A percentile compares a stretch with the other conserved stretches of the same genome.
Conservation (phyloP, 352 stramenopile genomes). For the Phytopythium kandeliae region DNA sequence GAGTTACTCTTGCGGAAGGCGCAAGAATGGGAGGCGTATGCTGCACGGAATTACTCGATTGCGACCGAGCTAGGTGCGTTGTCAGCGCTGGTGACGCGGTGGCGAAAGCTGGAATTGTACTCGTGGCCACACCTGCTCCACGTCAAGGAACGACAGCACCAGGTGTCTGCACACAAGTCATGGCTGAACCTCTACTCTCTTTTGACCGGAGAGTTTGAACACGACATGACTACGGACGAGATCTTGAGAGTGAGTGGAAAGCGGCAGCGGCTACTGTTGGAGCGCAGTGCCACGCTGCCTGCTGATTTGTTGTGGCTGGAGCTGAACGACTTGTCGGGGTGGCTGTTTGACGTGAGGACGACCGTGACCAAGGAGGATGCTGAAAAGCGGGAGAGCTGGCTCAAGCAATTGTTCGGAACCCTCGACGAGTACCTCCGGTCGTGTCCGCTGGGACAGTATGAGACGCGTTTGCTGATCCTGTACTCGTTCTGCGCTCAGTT, state of each 20-base stretch:
- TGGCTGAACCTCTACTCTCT: slow-evolving; percentile 89
- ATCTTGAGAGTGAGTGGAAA: no score
- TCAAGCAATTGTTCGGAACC: slow-evolving; percentile 80
- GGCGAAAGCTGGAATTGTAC: slow-evolving; percentile 97
- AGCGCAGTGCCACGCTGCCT: background rate
- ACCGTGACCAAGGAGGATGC: background rate
- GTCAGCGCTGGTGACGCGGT: slow-evolving; percentile 93
- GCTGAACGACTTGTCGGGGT: slow-evolving; percentile 50
- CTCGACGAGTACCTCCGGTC: slow-evolving; percentile 90
- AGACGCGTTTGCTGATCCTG: slow-evolving; percentile 85
- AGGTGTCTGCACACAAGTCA: slow-evolving; percentile 66
- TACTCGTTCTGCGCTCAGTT: slow-evolving; percentile 85
- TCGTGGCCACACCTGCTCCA: slow-evolving; percentile 95
- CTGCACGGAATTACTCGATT: slow-evolving; percentile 90
- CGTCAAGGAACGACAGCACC: slow-evolving; percentile 81
- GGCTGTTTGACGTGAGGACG: slow-evolving; percentile 36
- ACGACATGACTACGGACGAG: slow-evolving; percentile 13
- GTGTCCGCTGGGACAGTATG: slow-evolving; percentile 89
- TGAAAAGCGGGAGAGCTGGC: slow-evolving; percentile 57
- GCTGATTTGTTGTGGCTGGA: slow-evolving; percentile 57
- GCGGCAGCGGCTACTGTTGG: slow-evolving; percentile 1
- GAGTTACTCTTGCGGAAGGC: slow-evolving; percentile 95
- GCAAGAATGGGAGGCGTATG: slow-evolving; percentile 99
- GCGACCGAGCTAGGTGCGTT: slow-evolving; percentile 89
- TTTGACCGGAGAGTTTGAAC: slow-evolving; percentile 72